Conservation (phyloP, 768 basidiomycete species). For the Wakefieldia striispora region DNA sequence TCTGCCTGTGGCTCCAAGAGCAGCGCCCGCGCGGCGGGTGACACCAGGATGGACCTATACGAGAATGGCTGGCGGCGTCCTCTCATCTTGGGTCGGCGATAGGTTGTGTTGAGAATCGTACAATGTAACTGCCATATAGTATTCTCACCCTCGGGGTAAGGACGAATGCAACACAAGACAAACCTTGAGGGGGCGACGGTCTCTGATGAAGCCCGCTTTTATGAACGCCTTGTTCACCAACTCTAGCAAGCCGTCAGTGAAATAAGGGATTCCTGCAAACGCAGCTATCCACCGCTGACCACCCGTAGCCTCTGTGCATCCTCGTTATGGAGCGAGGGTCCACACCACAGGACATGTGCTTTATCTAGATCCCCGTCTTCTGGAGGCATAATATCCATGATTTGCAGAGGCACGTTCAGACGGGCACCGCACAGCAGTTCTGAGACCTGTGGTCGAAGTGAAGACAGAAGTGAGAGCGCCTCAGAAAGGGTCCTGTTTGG, state of each 20-base stretch:
- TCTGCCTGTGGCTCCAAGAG: neutral
- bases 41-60: constrained; percentile 35
- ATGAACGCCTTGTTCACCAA: constrained; percentile 41
- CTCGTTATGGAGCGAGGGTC: constrained; percentile 39
- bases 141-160: neutral
- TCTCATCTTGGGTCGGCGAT: constrained; percentile 36
- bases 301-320: constrained; percentile 29
- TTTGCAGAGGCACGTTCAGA: constrained; percentile 43
- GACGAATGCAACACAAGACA: constrained; percentile 1
- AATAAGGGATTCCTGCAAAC: neutral
- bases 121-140: constrained; percentile 41
- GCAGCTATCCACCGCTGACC: constrained; percentile 36
- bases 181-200: constrained; percentile 52
- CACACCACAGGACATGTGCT: constrained; percentile 58
- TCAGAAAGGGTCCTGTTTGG: constrained; percentile 33
- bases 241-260: constrained; percentile 30
- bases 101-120: constrained; percentile 48
- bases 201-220: constrained; percentile 42
- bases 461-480: constrained; percentile 44
- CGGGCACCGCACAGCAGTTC: constrained; percentile 34
- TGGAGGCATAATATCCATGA: constrained; percentile 50
- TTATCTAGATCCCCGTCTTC: constrained; percentile 34
- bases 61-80: constrained; percentile 42
- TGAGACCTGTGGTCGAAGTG: constrained; percentile 39
- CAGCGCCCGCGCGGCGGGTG: constrained; percentile 16